Conservation (phyloP, 176 grass and related monocot genomes). For the Oryza glaberrima region DNA sequence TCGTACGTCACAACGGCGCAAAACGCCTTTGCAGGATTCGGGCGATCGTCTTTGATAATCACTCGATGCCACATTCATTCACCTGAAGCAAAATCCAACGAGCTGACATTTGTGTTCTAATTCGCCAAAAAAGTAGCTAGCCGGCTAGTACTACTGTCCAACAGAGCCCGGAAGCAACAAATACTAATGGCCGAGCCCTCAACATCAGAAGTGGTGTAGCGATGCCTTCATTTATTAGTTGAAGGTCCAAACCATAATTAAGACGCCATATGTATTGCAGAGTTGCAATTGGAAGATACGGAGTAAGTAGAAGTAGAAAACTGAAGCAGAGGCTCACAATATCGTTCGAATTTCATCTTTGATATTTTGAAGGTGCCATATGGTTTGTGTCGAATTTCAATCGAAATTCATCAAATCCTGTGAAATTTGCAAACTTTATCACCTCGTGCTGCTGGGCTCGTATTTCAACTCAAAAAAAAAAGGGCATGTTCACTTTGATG, state of each 20-base stretch:
- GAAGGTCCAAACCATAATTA: background rate
- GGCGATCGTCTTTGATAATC: constrained; percentile 12
- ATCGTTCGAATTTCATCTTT: no score
- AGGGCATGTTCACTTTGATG: no score
- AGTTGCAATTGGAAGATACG: background rate
- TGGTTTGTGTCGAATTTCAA: no score
- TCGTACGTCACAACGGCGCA: background rate
- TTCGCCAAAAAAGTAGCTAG: background rate
- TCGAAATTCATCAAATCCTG: no score
- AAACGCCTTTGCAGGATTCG: constrained; percentile 2
- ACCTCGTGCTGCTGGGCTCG: no score
- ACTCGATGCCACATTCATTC: background rate
- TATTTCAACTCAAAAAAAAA: no score
- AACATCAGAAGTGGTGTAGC: background rate
- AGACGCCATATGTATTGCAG: background rate
- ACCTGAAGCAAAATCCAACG: background rate
- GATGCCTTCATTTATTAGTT: background rate
- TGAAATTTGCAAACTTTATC: no score
- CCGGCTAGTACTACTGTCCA: background rate
- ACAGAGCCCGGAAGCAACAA: constrained; percentile 8
- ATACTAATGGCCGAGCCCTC: background rate
- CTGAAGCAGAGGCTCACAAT: background rate
- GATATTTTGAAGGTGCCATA: no score
- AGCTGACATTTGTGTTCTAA: background rate
- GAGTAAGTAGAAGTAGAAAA: background rate